These are phyloP conservation scores for Euryodendron excelsum DNA, from an alignment of 148 eudicot genomes.

Conservation along the genomic window DNA sequence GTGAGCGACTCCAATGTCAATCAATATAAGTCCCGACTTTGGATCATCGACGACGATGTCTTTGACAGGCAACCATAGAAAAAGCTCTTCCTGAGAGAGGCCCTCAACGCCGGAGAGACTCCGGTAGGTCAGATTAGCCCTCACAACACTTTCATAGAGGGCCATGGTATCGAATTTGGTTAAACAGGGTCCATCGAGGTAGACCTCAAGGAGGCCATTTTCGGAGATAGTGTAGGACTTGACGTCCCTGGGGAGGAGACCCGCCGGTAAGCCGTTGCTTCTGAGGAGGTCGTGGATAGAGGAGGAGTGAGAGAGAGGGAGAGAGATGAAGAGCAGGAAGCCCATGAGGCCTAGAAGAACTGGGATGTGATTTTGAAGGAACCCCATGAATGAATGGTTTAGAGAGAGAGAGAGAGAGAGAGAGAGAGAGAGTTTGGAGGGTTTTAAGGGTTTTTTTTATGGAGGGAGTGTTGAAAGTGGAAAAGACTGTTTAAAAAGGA, in stretches of 20 bases:
- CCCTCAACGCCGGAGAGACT: constrained; percentile 65
- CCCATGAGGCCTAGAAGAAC: background rate
- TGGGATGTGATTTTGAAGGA: constrained; percentile 2
- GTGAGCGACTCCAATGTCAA: constrained; percentile 82
- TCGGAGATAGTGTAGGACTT: constrained; percentile 51
- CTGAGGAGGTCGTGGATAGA: constrained; percentile 69
- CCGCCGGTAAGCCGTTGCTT: constrained; percentile 59
- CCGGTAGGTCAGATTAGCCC: constrained; percentile 69
- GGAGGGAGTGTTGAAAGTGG: constrained; percentile 29
- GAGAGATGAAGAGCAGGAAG: constrained; percentile 4
- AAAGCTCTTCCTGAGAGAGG: constrained; percentile 70
- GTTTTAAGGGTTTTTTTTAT: constrained; percentile 3
- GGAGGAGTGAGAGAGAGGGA: constrained; percentile 9
- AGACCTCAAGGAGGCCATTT: constrained; percentile 52
- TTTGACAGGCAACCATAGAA: constrained; percentile 75
- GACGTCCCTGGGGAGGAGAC: constrained; percentile 65
- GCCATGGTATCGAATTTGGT: constrained; percentile 79
- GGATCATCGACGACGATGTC: constrained; percentile 74
- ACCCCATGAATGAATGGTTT: constrained; percentile 27
- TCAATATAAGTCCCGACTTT: constrained; percentile 65
- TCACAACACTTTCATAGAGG: constrained; percentile 56
- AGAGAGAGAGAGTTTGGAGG: constrained; percentile 19
- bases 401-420: constrained; percentile 10
- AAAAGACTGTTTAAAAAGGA: constrained; percentile 29
- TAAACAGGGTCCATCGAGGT: constrained; percentile 58